phyloP scores from a whole-genome alignment of 2,329 filamentous ascomycete species.

The Fusarium marasasianum region DNA sequence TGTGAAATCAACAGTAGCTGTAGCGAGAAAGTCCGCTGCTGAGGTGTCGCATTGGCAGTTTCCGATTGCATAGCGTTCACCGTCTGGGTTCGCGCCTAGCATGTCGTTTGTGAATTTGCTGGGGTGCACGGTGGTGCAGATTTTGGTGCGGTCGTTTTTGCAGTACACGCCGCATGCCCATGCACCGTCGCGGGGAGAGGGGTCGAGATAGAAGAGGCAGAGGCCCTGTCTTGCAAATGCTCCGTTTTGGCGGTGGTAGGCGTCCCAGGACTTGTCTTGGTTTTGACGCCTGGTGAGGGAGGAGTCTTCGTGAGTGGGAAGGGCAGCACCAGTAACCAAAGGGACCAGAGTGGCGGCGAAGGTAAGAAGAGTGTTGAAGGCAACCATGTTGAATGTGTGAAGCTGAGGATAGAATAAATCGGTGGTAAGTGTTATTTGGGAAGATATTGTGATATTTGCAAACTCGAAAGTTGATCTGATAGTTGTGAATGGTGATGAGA shows the following conservation, averaged over 20 bases:
- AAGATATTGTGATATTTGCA: fast-evolving
- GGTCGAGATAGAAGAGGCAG: background rate
- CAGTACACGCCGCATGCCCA: background rate
- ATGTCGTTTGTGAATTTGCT: background rate
- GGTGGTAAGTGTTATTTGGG: fast-evolving
- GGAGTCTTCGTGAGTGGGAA: background rate
- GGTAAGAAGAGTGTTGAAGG: background rate
- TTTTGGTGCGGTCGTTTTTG: background rate
- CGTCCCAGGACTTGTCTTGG: background rate
- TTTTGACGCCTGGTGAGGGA: background rate
- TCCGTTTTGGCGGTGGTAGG: background rate
- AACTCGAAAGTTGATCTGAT: too few relatives aligned
- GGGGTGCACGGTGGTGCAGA: background rate
- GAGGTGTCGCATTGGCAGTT: background rate
- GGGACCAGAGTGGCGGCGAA: fast-evolving
- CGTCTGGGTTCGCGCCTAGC: background rate
- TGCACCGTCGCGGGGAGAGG: background rate
- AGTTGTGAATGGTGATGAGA: background rate
- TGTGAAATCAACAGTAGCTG: background rate
- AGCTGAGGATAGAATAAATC: background rate
- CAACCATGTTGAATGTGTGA: background rate
- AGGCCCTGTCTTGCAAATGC: background rate
- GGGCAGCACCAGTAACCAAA: background rate
- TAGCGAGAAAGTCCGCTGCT: background rate
- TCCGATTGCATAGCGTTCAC: background rate